Evolutionary conservation across 2,329 filamentous ascomycete species (phyloP), one percentile per base, ranked within the genome.

Genomic region (Penicillium sp.): DNA sequence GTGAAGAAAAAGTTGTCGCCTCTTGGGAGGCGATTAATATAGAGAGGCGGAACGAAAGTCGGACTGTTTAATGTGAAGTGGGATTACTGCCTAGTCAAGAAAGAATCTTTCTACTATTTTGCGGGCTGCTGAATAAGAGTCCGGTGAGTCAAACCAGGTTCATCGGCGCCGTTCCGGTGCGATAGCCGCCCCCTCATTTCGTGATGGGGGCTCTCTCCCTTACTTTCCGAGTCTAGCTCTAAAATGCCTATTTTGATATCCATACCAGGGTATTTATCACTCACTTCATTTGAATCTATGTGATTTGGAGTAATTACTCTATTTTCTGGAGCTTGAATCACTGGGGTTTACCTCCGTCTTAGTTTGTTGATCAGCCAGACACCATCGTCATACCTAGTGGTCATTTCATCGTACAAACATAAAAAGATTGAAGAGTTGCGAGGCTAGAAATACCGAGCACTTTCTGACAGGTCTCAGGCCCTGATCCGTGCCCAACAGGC

Each of bases 91-190:
- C 4, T 29, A 29, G 10, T 3, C 10, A 29, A 9, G 34, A 26
- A n/a, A 23, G 16, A 24, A 41, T 36, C 16, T 47, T 34, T 6
- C 3, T 18, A 44, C 3, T 18, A 41, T 28, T 16, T 21, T 13
- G n/a, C n/a, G 24, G 13, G 13, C 41, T 54, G 59, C 59, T 60
- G 54, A 61, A 47, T 58, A 59, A 60, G 42, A 18, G 34, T 41
- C 58, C 61, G 61, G 61, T 63, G 61, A 62, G 57, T 59, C 60
- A 63, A 63, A 53, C 26, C 46, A 59, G 52, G 26, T 21, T 39
- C 36, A 13, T 24, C 21, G 18, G 13, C 13, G 41, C n/a, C 13
- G 21, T 15, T 42, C 41, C 41, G 23, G 41, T 42, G 12, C 15
- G 13, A 42, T 42, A 42, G 23, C 41, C 38, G 38, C 38, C 33